phyloP scores from a whole-genome alignment of 176 grass and related monocot species.

The Paspalum notatum region DNA sequence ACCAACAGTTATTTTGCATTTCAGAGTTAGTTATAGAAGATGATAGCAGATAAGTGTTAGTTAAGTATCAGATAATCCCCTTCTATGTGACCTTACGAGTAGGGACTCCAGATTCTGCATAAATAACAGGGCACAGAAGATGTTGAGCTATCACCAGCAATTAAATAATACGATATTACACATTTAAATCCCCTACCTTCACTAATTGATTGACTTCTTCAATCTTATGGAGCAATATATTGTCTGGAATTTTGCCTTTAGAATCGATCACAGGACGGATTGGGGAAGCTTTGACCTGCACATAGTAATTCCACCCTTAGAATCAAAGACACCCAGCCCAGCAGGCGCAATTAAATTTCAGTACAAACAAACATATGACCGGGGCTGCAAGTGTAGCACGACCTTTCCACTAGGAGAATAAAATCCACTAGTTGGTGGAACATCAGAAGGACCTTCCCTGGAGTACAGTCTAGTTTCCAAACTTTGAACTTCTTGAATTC shows the following conservation, averaged over 20 bases:
- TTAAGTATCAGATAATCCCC: conserved; percentile 9
- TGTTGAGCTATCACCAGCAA: conserved; percentile 8
- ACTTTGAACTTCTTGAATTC: conserved; percentile 43
- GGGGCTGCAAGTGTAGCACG: neutral
- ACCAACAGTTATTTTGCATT: neutral
- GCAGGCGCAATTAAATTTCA: conserved; percentile 13
- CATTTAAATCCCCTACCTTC: conserved; percentile 45
- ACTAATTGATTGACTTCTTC: conserved; percentile 61
- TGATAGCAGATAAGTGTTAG: neutral
- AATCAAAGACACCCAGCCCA: neutral
- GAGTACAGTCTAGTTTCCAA: conserved; percentile 26
- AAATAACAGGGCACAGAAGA: neutral
- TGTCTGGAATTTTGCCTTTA: conserved; percentile 41
- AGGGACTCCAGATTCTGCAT: conserved; percentile 65
- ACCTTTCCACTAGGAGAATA: conserved; percentile 60
- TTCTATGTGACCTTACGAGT: conserved; percentile 42
- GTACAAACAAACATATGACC: conserved; percentile 7
- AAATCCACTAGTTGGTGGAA: conserved; percentile 45
- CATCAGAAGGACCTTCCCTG: conserved; percentile 44
- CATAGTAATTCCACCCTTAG: neutral
- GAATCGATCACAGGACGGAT: conserved; percentile 11
- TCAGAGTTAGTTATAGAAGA: neutral
- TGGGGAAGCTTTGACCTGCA: conserved; percentile 53
- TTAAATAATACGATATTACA: neutral
- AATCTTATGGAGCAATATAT: conserved; percentile 60